These are phyloP conservation scores for Cynara cardunculus DNA, from an alignment of 129 eudicot genomes.

Conservation along the genomic window DNA sequence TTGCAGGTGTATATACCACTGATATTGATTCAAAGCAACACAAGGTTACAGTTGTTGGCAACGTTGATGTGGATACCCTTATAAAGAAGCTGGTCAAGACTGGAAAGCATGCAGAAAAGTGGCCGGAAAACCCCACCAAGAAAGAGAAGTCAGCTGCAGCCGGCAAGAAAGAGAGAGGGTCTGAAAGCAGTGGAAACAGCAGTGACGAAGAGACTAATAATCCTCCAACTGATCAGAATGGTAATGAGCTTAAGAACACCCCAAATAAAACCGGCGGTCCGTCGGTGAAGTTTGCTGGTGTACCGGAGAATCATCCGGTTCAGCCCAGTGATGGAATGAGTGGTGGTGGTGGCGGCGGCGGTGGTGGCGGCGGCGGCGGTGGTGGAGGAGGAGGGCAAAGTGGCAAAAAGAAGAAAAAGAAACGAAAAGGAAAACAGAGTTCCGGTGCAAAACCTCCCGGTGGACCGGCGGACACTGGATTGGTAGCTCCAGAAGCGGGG, in stretches of 20 bases:
- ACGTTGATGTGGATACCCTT: slow-evolving; percentile 63
- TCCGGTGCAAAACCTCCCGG: slow-evolving; percentile 32
- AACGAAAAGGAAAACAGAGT: slow-evolving; percentile 43
- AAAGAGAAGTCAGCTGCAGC: slow-evolving; percentile 31
- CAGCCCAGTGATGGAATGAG: slow-evolving; percentile 6
- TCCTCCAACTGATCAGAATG: slow-evolving; percentile 18
- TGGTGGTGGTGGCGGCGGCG: slow-evolving; percentile 10
- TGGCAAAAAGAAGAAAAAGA: slow-evolving; percentile 62
- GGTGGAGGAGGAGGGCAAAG: slow-evolving; percentile 39
- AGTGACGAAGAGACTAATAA: slow-evolving; percentile 44
- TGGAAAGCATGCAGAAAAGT: slow-evolving; percentile 80
- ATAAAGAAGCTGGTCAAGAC: slow-evolving; percentile 66
- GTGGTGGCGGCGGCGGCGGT: slow-evolving; percentile 1
- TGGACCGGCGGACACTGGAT: slow-evolving; percentile 50
- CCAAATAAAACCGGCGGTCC: slow-evolving; percentile 28
- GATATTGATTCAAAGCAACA: slow-evolving; percentile 71
- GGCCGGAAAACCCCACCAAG: slow-evolving; percentile 51
- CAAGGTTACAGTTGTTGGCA: slow-evolving; percentile 70
- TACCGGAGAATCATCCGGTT: slow-evolving; percentile 22
- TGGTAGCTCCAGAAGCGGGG: slow-evolving; percentile 31
- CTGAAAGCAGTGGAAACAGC: slow-evolving; percentile 39
- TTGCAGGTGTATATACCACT: slow-evolving; percentile 70
- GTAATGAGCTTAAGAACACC: slow-evolving; percentile 8
- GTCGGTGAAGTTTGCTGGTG: slow-evolving; percentile 18
- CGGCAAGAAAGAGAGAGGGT: slow-evolving; percentile 29